Evolutionary conservation across 768 basidiomycete genomes (phyloP), one percentile per base, ranked within the genome.

Genomic region (Dioszegia aurantiaca): DNA sequence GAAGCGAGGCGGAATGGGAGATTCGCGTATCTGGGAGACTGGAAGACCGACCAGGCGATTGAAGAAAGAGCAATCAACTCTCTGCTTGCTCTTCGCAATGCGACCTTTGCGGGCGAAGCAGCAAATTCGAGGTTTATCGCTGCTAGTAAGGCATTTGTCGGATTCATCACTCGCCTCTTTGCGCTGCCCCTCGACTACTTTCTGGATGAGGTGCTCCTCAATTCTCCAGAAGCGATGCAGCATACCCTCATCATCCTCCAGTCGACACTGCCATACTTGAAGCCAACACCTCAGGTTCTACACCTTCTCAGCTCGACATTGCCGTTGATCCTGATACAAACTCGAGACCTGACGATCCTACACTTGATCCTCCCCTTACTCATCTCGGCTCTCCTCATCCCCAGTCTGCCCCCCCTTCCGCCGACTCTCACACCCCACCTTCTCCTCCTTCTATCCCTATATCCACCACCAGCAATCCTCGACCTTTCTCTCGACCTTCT

Each of bases 21-120:
- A 14, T 37, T 31, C 47, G 47, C 52, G 39, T 41, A 51, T 21
- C 47, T 63, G 30, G 57, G 56, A 9, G 59, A 59, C 53, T 65
- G 66, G 67, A 61, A 53, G 23, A 44, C 58, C n/a, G 63, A 68
- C 46, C 55, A 49, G 24, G 47, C 36, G 2, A 30, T 55, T 58
- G 82, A 85, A 24, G 82, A 85, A 60, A 85, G 89, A 70, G 90
- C 91, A n/a, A 79, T 87, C 37, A 89, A 94, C 70, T 88, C 88
- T 1, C 80, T 92, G 41, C 86, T 89, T 63, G 80, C 95, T 57
- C 81, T 99, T 40, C 84, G 92, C n/a, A 95, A 95, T 74, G 82
- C 86, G 5, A 83, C 74, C n/a, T 63, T 72, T 36, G 52, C 60
- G 2, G 26, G 27, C 0, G 42, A 27, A 10, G 46, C 27, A 26